Evolutionary conservation across 768 basidiomycete genomes (phyloP).

Genomic region (Wakefieldia striispora): DNA sequence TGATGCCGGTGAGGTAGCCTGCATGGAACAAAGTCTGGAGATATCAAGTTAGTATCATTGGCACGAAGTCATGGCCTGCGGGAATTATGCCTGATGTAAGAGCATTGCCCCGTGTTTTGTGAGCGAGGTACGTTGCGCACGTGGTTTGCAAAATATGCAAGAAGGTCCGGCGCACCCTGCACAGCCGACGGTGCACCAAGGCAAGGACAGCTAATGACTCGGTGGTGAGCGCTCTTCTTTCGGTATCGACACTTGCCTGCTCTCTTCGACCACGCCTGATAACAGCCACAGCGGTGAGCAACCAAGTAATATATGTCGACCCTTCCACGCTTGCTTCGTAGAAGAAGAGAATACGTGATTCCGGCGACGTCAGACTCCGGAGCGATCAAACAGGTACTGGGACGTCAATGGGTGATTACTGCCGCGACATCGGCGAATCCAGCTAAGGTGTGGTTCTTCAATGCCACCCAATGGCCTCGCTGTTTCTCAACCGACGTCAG

Average conservation of each 20-base stretch:
- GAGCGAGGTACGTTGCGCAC: neutral
- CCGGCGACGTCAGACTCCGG: neutral
- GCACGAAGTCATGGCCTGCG: neutral
- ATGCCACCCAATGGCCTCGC: neutral
- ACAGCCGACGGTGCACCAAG: neutral
- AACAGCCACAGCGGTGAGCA: neutral
- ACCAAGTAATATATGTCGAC: neutral
- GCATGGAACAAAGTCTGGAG: no score
- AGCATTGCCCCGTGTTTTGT: neutral
- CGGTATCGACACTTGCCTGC: no score
- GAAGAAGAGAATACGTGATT: neutral
- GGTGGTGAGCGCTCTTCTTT: neutral
- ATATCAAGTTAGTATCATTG: neutral
- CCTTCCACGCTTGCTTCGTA: neutral
- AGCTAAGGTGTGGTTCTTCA: neutral
- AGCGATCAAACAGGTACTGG: neutral
- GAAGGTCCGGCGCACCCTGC: neutral
- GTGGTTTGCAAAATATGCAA: no score
- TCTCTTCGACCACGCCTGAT: no score
- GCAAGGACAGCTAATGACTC: neutral
- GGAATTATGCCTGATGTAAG: neutral
- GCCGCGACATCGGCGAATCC: slow-evolving; percentile 5
- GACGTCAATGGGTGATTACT: neutral
- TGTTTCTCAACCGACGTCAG: neutral
- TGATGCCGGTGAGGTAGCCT: neutral